These are phyloP conservation scores for Grifola frondosa DNA, from an alignment of 1,284 basidiomycete genomes.

Conservation along the genomic window DNA sequence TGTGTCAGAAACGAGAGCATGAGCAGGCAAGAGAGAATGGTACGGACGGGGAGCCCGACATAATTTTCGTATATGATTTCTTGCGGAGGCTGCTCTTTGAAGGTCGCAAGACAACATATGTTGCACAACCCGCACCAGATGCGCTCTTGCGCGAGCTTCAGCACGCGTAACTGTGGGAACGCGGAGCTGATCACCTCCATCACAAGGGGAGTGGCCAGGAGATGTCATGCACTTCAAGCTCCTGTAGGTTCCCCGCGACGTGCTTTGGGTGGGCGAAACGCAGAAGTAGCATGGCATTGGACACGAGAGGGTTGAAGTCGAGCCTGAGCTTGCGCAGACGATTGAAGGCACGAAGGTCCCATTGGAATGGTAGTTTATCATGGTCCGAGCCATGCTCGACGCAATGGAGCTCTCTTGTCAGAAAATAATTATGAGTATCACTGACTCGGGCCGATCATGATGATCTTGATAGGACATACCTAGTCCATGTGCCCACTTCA, in stretches of 20 bases:
- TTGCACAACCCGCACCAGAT: conserved; percentile 22
- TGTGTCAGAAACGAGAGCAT: not conserved
- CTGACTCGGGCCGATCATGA: not conserved
- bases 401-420: conserved; percentile 15
- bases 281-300: conserved; percentile 17
- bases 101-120: conserved; percentile 19
- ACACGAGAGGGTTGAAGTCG: conserved; percentile 15
- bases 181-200: conserved; percentile 11
- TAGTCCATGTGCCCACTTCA: conserved; percentile 15
- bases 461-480: conserved; percentile 3
- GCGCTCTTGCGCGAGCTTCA: conserved; percentile 18
- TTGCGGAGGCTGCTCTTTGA: conserved; percentile 15
- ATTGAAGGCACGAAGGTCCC: conserved; percentile 15
- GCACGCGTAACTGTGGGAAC: conserved; percentile 13
- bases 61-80: conserved; percentile 16
- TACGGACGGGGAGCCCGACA: conserved; percentile 18
- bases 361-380: conserved; percentile 9
- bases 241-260: conserved; percentile 14
- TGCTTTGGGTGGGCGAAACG: conserved; percentile 14
- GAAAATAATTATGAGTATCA: not conserved
- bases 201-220: conserved; percentile 19
- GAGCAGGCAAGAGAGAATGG: no score
- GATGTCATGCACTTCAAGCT: conserved; percentile 19
- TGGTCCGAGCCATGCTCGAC: conserved; percentile 14
- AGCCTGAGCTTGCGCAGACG: conserved; percentile 18